Evolutionary conservation across 2,329 filamentous ascomycete genomes (phyloP), one percentile per base, ranked within the genome.

Genomic region (Myriosclerotinia curreyana): DNA sequence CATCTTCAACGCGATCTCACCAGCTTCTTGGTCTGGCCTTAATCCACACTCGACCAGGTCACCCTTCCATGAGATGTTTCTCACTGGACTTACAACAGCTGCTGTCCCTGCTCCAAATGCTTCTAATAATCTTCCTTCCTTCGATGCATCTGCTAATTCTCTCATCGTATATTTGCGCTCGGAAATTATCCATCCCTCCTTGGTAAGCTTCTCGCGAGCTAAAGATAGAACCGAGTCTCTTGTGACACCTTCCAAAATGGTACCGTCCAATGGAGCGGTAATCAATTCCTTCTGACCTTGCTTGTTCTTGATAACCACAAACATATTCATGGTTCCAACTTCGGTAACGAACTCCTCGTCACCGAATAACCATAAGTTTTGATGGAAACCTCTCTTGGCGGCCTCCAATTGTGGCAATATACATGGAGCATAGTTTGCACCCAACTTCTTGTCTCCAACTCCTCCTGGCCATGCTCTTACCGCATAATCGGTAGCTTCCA

Each of bases 271-370:
- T 31, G 95, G 95, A 46, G 94, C 92, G n/a, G 95, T 99, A 72
- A 97, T 77, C 61, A 99, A 85, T 81, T 97, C 93, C 74, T 93
- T 94, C 79, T 93, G 85, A 9, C 94, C 95, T 76, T 90, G 83
- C 82, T 90, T 91, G 81, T 96, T 87, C 79, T 86, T 87, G 71
- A 98, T 79, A 50, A 90, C 93, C 40, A 89, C 88, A 74, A 98
- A 99, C 76, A 99, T 87, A 79, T 99, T 99, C 95, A 99, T 99
- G 65, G 95, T 98, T 73, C 95, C 95, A 64, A 97, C 95, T 79
- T 99, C 95, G 54, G 95, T 99, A 65, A 98, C 88, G 74, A 89
- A 96, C 77, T 98, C 92, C 77, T 98, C 92, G 74, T 96, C 88
- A 51, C 93, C 93, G 75, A 98, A 99, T 40, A 99, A 81, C 95